phyloP scores from a whole-genome alignment of 768 basidiomycete genomes.

The Favolaschia claudopus region DNA sequence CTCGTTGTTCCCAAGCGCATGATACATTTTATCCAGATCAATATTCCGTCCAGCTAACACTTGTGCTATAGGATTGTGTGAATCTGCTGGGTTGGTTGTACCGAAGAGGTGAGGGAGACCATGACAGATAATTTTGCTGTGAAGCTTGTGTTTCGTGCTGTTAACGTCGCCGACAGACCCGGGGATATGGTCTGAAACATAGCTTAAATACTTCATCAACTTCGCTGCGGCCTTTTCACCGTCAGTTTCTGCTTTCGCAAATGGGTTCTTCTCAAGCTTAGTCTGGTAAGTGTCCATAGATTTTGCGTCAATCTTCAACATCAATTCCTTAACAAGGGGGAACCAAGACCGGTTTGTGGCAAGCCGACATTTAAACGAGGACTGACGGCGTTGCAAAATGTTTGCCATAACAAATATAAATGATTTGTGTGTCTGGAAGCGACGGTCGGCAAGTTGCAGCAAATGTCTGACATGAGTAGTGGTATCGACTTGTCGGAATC shows the following conservation, averaged over 20 bases:
- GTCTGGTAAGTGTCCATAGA: too few species aligned
- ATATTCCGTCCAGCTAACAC: slow-evolving; percentile 22
- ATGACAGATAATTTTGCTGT: slow-evolving; percentile 3
- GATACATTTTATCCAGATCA: slow-evolving; percentile 21
- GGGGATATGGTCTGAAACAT: slow-evolving; percentile 18
- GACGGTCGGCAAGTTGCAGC: background rate
- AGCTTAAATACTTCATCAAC: slow-evolving; percentile 15
- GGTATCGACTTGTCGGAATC: slow-evolving; percentile 1
- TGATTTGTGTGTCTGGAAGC: slow-evolving; percentile 16
- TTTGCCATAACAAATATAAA: slow-evolving; percentile 23
- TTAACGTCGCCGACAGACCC: too few species aligned
- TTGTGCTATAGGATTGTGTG: too few species aligned
- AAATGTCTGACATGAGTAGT: slow-evolving; percentile 12
- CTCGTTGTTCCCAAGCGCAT: background rate
- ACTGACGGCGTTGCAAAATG: slow-evolving; percentile 12
- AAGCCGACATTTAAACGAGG: slow-evolving; percentile 9
- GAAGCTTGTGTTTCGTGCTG: slow-evolving; percentile 18
- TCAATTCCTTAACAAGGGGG: background rate
- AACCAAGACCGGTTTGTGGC: slow-evolving; percentile 16
- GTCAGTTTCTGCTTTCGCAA: slow-evolving; percentile 17
- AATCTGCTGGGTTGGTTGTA: slow-evolving; percentile 24
- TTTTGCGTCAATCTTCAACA: too few species aligned
- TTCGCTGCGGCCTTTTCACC: slow-evolving; percentile 13
- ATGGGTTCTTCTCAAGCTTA: too few species aligned
- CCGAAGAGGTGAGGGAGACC: slow-evolving; percentile 22